Evolutionary conservation across 108 stramenopile genomes (phyloP).

Genomic region (Pseudonitzschia pungens): DNA sequence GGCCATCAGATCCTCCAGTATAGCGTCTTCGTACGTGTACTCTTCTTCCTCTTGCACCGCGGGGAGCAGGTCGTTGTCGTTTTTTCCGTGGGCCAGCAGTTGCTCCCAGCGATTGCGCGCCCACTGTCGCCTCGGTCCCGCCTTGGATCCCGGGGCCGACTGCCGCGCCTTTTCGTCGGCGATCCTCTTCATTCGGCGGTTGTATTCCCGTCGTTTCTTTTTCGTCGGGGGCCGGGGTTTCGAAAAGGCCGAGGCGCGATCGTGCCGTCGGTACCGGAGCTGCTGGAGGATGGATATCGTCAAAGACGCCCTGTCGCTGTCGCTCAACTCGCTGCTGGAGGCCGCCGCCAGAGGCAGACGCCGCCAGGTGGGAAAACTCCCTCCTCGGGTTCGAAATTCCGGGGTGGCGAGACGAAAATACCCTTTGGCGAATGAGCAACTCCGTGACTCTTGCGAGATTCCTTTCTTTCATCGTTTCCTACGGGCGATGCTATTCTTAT

Average conservation of each 20-base stretch:
- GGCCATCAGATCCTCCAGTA: conserved; percentile 80
- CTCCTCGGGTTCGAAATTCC: not conserved
- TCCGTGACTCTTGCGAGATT: not conserved
- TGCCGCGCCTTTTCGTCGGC: conserved; percentile 48
- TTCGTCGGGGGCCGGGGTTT: conserved; percentile 64
- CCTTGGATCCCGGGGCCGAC: conserved; percentile 64
- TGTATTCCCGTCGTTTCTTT: conserved; percentile 62
- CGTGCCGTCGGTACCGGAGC: conserved; percentile 61
- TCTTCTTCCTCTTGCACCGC: conserved; percentile 40
- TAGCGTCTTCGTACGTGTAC: conserved; percentile 72
- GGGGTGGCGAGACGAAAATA: not conserved
- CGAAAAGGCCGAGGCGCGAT: conserved; percentile 55
- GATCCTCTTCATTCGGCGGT: conserved; percentile 42
- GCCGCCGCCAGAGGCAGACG: not conserved
- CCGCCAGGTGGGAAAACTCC: conserved; percentile 9
- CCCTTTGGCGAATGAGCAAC: not conserved
- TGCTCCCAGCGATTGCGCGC: conserved; percentile 48
- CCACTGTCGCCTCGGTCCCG: conserved; percentile 58
- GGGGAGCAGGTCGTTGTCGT: conserved; percentile 32
- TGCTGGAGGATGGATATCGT: conserved; percentile 22
- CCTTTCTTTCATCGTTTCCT: not conserved
- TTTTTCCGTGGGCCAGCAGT: conserved; percentile 36
- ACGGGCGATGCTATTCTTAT: not conserved
- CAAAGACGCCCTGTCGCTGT: not conserved
- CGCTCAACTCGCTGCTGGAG: not conserved